Evolutionary conservation across 2,329 filamentous ascomycete species (phyloP).

Genomic region (Periconia digitata): DNA sequence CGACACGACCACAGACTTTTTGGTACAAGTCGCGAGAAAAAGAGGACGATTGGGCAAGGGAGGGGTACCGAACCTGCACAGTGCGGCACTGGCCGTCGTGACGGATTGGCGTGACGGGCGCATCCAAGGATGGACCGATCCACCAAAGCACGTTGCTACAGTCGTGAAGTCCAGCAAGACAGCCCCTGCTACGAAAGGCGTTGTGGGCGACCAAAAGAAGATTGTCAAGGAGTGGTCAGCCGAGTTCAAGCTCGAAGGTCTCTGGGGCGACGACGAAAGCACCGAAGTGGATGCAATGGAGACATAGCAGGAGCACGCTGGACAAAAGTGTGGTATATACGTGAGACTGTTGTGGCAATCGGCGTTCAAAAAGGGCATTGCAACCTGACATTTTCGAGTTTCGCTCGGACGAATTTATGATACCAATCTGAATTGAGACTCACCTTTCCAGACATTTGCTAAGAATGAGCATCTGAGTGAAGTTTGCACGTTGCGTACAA

Average conservation of each 20-base stretch:
- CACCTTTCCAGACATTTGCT: no score
- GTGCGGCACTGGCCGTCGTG: constrained; percentile 88
- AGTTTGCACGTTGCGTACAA: no score
- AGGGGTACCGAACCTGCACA: constrained; percentile 83
- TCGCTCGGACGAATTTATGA: constrained; percentile 6
- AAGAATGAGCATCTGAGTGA: no score
- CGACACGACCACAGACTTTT: constrained; percentile 84
- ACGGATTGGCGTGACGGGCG: constrained; percentile 96
- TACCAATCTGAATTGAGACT: constrained; percentile 5
- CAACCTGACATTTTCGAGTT: not conserved
- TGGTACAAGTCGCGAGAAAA: constrained; percentile 93
- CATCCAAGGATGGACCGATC: constrained; percentile 88
- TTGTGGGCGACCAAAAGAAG: constrained; percentile 68
- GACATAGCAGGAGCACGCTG: constrained; percentile 8
- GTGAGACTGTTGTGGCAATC: not conserved
- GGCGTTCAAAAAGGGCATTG: constrained; percentile 2
- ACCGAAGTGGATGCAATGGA: constrained; percentile 43
- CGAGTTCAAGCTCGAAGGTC: constrained; percentile 91
- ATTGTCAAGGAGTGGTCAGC: constrained; percentile 92
- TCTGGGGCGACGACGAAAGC: constrained; percentile 72
- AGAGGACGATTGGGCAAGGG: constrained; percentile 84
- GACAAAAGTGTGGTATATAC: no score
- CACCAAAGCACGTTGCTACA: constrained; percentile 67
- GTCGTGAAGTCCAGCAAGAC: constrained; percentile 43
- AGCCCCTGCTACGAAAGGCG: constrained; percentile 33